Evolutionary conservation across 164 flowering plant genomes (phyloP).

Genomic region (Chimonanthus praecox): DNA sequence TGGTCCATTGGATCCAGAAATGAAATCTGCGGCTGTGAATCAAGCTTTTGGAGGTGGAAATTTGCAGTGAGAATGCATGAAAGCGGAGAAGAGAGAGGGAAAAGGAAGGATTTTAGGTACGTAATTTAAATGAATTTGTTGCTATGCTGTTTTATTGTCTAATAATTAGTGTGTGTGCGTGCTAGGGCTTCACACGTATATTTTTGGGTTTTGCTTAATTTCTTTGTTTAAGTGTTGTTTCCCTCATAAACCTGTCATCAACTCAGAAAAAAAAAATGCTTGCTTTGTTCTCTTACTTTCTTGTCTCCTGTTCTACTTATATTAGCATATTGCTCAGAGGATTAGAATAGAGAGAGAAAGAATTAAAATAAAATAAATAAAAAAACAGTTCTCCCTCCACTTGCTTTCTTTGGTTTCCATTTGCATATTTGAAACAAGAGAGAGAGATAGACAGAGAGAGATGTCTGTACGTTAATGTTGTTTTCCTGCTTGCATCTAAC

Average conservation of each 20-base stretch:
- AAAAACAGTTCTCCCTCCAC: not conserved
- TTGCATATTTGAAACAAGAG: not conserved
- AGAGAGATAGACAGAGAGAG: not conserved
- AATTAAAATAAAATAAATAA: not conserved
- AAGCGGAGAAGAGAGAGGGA: not conserved
- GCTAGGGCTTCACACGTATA: not conserved
- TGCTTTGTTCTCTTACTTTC: not conserved
- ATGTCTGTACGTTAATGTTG: constrained; percentile 1
- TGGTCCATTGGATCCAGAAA: constrained; percentile 7
- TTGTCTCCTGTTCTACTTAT: not conserved
- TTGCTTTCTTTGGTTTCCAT: too few relatives aligned
- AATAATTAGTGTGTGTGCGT: not conserved
- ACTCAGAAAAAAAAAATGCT: not conserved
- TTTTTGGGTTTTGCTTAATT: not conserved
- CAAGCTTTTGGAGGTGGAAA: constrained; percentile 1
- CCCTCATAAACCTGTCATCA: not conserved
- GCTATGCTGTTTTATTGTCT: not conserved
- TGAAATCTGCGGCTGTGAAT: constrained; percentile 4
- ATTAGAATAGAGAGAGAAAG: not conserved
- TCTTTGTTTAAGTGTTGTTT: not conserved
- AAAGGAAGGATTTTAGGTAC: not conserved
- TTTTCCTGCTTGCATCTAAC: not conserved
- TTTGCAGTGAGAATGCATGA: constrained; percentile 5
- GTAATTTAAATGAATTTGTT: not conserved
- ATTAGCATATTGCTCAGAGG: not conserved